Evolutionary conservation across 139 green algal genomes (phyloP).

Genomic region (Astrephomene gubernaculifera): DNA sequence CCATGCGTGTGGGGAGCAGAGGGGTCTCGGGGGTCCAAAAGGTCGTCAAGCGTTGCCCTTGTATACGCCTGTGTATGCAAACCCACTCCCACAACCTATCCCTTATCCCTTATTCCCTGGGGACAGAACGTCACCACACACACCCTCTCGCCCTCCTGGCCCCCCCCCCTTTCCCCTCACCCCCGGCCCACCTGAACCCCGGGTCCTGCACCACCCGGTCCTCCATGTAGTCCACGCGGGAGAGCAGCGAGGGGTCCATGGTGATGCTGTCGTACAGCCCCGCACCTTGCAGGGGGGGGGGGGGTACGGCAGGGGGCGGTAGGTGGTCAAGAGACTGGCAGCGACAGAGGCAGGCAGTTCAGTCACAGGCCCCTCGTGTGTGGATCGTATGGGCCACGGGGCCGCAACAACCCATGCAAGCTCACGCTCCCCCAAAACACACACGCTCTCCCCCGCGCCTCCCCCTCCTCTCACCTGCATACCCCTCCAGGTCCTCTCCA

Average conservation of each 20-base stretch:
- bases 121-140: no score
- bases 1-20: no score
- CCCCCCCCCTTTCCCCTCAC: neutral
- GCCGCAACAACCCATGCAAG: no score
- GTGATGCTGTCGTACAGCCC: constrained; percentile 96
- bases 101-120: no score
- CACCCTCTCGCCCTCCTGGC: neutral
- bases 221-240: constrained; percentile 78
- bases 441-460: neutral
- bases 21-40: no score
- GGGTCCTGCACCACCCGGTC: constrained; percentile 87
- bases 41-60: no score
- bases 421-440: no score
- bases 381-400: no score
- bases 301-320: neutral
- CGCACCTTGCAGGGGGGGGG: constrained; percentile 68
- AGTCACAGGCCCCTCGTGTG: no score
- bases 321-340: neutral
- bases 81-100: no score
- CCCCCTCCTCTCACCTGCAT: constrained; percentile 69
- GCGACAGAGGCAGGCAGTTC: neutral
- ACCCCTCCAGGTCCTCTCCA: constrained; percentile 96
- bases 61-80: no score
- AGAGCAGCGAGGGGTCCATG: constrained; percentile 83
- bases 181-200: constrained; percentile 61